Evolutionary conservation across 768 basidiomycete species (phyloP).

Genomic region (Rickenella mellea): DNA sequence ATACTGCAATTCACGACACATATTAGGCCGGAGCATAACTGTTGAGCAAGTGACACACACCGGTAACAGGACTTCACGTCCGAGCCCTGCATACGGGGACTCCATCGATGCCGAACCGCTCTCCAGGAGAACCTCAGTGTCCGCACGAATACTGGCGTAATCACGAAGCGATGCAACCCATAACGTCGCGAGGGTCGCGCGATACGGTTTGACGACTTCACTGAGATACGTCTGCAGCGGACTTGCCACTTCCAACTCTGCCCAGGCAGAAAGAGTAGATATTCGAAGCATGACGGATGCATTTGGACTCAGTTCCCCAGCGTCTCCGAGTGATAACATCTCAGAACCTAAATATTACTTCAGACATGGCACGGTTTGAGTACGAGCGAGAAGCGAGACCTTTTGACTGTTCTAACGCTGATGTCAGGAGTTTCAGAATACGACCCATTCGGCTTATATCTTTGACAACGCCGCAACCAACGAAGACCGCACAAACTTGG

Average conservation of each 20-base stretch:
- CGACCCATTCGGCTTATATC: slow-evolving; percentile 89
- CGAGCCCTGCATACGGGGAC: slow-evolving; percentile 77
- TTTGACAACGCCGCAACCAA: slow-evolving; percentile 90
- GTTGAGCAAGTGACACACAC: slow-evolving; percentile 35
- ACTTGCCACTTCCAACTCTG: slow-evolving; percentile 78
- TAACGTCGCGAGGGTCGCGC: slow-evolving; percentile 60
- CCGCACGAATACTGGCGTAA: slow-evolving; percentile 83
- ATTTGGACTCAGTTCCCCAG: slow-evolving; percentile 82
- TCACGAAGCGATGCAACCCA: slow-evolving; percentile 89
- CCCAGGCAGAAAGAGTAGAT: slow-evolving; percentile 92
- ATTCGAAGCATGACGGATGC: slow-evolving; percentile 92
- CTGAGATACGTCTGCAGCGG: slow-evolving; percentile 64
- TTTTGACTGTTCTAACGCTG: slow-evolving; percentile 83
- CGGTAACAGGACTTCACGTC: slow-evolving; percentile 84
- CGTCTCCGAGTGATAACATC: slow-evolving; percentile 78
- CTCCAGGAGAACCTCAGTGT: slow-evolving; percentile 79
- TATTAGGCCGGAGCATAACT: neutral
- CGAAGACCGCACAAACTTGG: slow-evolving; percentile 88
- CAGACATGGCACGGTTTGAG: slow-evolving; percentile 1
- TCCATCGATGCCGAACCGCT: slow-evolving; percentile 67
- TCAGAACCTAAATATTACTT: slow-evolving; percentile 50
- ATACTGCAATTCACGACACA: slow-evolving; percentile 42
- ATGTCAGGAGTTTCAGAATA: slow-evolving; percentile 81
- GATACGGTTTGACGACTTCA: slow-evolving; percentile 76
- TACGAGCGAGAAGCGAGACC: slow-evolving; percentile 45